Evolutionary conservation across 129 eudicot genomes (phyloP), one percentile per base, ranked within the genome.

Genomic region (Dittrichia graveolens): DNA sequence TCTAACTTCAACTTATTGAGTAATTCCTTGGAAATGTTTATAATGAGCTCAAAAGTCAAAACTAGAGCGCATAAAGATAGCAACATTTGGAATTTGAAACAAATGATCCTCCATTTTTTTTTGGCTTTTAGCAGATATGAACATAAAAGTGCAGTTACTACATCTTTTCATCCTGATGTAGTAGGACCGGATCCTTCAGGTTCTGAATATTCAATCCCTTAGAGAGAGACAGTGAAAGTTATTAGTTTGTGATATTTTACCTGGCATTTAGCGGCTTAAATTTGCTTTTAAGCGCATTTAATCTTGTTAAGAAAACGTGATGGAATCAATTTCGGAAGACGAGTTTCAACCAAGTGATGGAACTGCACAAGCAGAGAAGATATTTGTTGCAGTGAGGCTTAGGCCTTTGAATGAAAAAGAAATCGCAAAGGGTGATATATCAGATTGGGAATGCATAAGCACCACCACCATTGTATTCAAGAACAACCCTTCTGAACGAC

Each of bases 401-500:
- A 83, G 93, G 86, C 98, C 98, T 85, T 70, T 94, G 71, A 90
- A 83, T 69, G 93, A 84, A 44, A 87, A 75, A 74, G 98, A 94
- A 80, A 41, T 74, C 2, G 63, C 84, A 18, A 78, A 71, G 52
- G 84, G 88, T 75, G 96, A 90, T 73, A 71, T 43, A 41, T 65
- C 84, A 0, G 96, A 87, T 64, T 94, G 98, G 96, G 96, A 90
- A 79, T 89, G 93, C 77, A 65, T 89, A 83, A 83, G 87, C 61
- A 74, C 81, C 74, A 80, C 75, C 69, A 90, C 96, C 48, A 75
- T 87, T 61, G 4, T 94, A 38, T 86, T 60, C 77, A 90, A 94
- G 67, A 86, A 85, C 65, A 73, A 62, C 75, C 72, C 82, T 10
- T 79, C 69, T 5, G 98, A 89, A 41, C 84, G 94, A 60, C 73